Evolutionary conservation across 2,329 filamentous ascomycete species (phyloP).

Genomic region (Aurifilum marmelostoma): DNA sequence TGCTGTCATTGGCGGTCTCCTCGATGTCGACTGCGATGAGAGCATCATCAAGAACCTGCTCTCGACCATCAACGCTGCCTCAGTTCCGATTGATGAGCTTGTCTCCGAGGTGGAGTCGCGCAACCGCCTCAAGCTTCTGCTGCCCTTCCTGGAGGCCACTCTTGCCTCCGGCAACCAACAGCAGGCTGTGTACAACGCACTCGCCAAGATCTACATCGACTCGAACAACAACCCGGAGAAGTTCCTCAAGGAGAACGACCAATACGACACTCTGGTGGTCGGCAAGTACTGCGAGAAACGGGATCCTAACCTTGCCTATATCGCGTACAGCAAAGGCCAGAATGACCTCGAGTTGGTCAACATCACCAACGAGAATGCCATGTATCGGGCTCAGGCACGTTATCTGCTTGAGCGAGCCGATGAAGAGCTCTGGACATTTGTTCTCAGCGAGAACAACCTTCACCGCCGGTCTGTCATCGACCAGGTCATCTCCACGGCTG

Average conservation of each 20-base stretch:
- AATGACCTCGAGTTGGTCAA: conserved; percentile 97
- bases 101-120: conserved; percentile 93
- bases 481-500: conserved; percentile 93
- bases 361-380: conserved; percentile 99
- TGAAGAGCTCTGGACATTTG: conserved; percentile 89
- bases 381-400: conserved; percentile 97
- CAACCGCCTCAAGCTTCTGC: conserved; percentile 90
- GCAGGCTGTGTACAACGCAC: conserved; percentile 93
- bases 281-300: conserved; percentile 99
- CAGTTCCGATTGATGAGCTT: conserved; percentile 91
- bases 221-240: conserved; percentile 97
- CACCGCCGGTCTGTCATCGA: conserved; percentile 93
- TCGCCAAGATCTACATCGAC: conserved; percentile 99
- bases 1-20: conserved; percentile 86
- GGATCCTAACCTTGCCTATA: conserved; percentile 92
- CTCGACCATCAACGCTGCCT: conserved; percentile 77
- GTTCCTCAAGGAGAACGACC: conserved; percentile 95
- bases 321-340: conserved; percentile 94
- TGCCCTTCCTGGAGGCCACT: conserved; percentile 95
- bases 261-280: conserved; percentile 89
- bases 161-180: conserved; percentile 90
- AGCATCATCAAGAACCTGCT: conserved; percentile 92
- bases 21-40: conserved; percentile 98
- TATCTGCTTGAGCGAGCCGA: conserved; percentile 93
- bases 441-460: conserved; percentile 93